phyloP scores from a whole-genome alignment of 192 early-diverging fungal genomes.

The Coemansia javaensis region DNA sequence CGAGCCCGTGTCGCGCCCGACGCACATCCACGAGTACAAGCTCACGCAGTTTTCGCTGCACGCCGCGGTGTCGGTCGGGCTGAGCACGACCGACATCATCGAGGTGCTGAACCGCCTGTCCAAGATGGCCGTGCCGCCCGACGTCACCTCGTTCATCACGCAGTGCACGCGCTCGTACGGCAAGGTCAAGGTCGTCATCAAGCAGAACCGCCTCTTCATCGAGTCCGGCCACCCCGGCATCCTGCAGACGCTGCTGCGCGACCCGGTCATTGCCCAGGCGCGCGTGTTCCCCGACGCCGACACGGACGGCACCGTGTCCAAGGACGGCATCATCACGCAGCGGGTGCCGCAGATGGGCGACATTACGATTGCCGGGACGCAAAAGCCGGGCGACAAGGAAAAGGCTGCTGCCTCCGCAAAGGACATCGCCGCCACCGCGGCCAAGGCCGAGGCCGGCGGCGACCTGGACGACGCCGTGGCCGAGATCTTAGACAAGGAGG shows the following conservation, averaged over 20 bases:
- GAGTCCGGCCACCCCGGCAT: constrained; percentile 83
- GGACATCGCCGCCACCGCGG: not conserved
- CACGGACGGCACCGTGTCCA: constrained; percentile 28
- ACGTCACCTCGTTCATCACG: constrained; percentile 70
- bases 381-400: constrained; percentile 33
- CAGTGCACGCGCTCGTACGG: constrained; percentile 84
- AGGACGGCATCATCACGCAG: constrained; percentile 53
- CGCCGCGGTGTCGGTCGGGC: constrained; percentile 96
- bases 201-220: constrained; percentile 90
- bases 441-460: not conserved
- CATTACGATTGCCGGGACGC: constrained; percentile 60
- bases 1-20: constrained; percentile 83
- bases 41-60: constrained; percentile 93
- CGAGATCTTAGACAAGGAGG: constrained; percentile 51
- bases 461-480: constrained; percentile 19
- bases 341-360: constrained; percentile 64
- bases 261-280: constrained; percentile 67
- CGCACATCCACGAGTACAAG: constrained; percentile 73
- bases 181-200: constrained; percentile 94
- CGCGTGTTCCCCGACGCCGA: constrained; percentile 54
- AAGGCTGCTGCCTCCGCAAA: constrained; percentile 1
- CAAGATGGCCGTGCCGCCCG: constrained; percentile 77
- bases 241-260: constrained; percentile 71
- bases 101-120: constrained; percentile 83
- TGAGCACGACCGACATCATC: constrained; percentile 88